Evolutionary conservation across 306 rosid species (phyloP).

Genomic region (Ormosia semicastrata): DNA sequence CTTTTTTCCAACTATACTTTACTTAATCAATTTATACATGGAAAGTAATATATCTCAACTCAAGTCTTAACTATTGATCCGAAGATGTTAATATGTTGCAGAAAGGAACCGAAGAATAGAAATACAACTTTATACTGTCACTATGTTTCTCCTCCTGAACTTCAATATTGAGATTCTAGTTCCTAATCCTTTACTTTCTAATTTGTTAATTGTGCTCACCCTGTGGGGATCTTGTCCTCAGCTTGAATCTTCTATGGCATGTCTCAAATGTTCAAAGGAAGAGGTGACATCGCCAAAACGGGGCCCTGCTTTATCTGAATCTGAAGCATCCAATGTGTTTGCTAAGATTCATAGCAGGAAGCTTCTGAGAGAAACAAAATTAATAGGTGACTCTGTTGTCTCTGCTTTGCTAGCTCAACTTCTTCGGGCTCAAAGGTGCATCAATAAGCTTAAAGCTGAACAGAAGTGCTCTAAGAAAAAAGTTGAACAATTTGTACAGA

Average conservation of each 20-base stretch:
- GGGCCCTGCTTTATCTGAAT: conserved; percentile 6
- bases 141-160: background rate
- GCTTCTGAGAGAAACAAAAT: conserved; percentile 3
- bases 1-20: background rate
- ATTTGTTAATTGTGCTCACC: background rate
- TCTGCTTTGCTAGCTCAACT: conserved; percentile 41
- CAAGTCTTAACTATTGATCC: background rate
- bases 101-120: no score
- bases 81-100: no score
- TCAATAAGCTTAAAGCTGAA: conserved; percentile 38
- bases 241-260: conserved; percentile 29
- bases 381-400: conserved; percentile 7
- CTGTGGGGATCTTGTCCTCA: background rate
- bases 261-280: conserved; percentile 25
- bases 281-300: conserved; percentile 25
- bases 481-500: conserved; percentile 26
- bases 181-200: conserved; percentile 1
- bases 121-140: background rate
- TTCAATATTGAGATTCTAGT: background rate
- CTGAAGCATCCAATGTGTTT: conserved; percentile 16
- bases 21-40: background rate
- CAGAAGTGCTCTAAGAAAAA: conserved; percentile 39
- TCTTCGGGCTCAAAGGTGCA: conserved; percentile 18
- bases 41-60: background rate
- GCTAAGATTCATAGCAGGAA: conserved; percentile 20